Percentiles rank a stretch among this genome's conserved stretches.
Conservation (phyloP, 805 yeast species). For the Saturnispora besseyi region DNA sequence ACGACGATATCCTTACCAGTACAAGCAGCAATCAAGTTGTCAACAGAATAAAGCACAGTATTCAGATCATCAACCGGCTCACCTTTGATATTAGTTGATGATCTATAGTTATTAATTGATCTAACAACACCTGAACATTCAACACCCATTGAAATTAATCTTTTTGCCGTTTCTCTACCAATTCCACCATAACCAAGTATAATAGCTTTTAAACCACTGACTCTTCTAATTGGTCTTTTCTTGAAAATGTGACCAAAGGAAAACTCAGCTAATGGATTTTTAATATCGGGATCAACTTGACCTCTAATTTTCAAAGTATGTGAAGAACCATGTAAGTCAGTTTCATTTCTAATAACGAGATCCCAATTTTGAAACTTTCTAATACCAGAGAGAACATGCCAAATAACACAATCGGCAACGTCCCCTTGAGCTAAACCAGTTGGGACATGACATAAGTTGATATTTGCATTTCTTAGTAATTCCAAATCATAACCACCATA, state of each 20-base stretch:
- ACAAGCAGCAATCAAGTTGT: slow-evolving; percentile 34
- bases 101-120: slow-evolving; percentile 15
- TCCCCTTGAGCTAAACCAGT: slow-evolving; percentile 42
- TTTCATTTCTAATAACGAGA: slow-evolving; percentile 18
- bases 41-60: slow-evolving; percentile 37
- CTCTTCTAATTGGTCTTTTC: slow-evolving; percentile 7
- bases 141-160: slow-evolving; percentile 56
- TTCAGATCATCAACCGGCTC: slow-evolving; percentile 29
- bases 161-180: slow-evolving; percentile 54
- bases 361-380: slow-evolving; percentile 47
- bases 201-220: slow-evolving; percentile 42
- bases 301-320: slow-evolving; percentile 38
- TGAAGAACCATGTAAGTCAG: slow-evolving; percentile 13
- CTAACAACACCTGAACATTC: slow-evolving; percentile 54
- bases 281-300: slow-evolving; percentile 14
- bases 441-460: slow-evolving; percentile 55
- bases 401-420: slow-evolving; percentile 65
- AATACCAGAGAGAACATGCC: slow-evolving; percentile 49
- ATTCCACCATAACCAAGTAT: slow-evolving; percentile 72
- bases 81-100: slow-evolving; percentile 30
- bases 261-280: background rate
- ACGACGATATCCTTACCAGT: slow-evolving; percentile 45
- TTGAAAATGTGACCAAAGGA: slow-evolving; percentile 16
- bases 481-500: slow-evolving; percentile 35
- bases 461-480: slow-evolving; percentile 29